These are phyloP conservation scores for Diversispora epigaea DNA, from an alignment of 192 early-diverging fungal species.

Conservation along the genomic window DNA sequence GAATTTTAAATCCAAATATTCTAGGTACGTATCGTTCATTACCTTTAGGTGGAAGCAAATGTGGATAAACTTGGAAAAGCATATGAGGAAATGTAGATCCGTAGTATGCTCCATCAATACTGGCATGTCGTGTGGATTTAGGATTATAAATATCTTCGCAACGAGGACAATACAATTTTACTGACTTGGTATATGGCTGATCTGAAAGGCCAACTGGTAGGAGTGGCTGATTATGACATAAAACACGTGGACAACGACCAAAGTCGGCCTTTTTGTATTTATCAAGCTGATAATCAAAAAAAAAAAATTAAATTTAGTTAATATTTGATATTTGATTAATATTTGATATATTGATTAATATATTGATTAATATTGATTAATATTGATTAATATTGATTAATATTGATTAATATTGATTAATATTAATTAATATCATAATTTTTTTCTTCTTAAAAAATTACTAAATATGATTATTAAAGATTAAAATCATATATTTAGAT, in stretches of 20 bases:
- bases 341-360: background rate
- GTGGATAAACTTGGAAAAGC: constrained; percentile 89
- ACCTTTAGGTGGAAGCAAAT: constrained; percentile 72
- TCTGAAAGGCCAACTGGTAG: constrained; percentile 90
- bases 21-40: constrained; percentile 89
- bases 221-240: constrained; percentile 87
- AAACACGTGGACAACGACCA: constrained; percentile 93
- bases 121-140: constrained; percentile 78
- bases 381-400: background rate
- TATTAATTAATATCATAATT: background rate
- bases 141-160: constrained; percentile 98
- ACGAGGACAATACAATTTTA: constrained; percentile 93
- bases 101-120: constrained; percentile 95
- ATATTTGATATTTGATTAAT: too few relatives aligned
- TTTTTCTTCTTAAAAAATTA: too few relatives aligned
- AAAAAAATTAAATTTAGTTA: constrained; percentile 4
- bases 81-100: constrained; percentile 96
- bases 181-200: constrained; percentile 75
- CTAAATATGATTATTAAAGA: too few relatives aligned
- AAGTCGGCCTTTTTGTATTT: constrained; percentile 94
- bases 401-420: background rate
- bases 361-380: constrained; percentile 1
- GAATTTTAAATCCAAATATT: constrained; percentile 98
- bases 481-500: too few relatives aligned
- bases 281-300: constrained; percentile 58